These are phyloP conservation scores for Lepraria neglecta DNA, from an alignment of 495 filamentous ascomycete genomes.

Conservation along the genomic window DNA sequence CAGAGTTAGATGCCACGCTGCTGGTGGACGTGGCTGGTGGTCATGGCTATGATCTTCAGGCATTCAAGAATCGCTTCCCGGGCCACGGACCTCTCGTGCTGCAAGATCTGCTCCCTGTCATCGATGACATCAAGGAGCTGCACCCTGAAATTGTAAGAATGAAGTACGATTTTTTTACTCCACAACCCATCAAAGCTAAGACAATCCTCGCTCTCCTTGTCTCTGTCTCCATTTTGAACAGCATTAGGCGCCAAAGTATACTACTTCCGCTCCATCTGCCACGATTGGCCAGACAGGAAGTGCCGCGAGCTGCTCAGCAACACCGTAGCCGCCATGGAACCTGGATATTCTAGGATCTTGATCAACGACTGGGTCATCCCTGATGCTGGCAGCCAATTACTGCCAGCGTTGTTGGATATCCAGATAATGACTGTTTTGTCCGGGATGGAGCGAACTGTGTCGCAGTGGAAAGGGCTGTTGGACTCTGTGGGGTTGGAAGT, in stretches of 20 bases:
- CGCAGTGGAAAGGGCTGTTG: slow-evolving; percentile 26
- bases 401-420: slow-evolving; percentile 27
- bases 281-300: slow-evolving; percentile 42
- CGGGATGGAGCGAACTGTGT: slow-evolving; percentile 29
- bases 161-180: slow-evolving; percentile 31
- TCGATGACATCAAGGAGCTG: slow-evolving; percentile 1
- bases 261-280: slow-evolving; percentile 43
- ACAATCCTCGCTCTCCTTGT: neutral
- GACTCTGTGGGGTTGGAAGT: slow-evolving; percentile 27
- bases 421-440: slow-evolving; percentile 27
- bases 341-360: slow-evolving; percentile 19
- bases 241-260: slow-evolving; percentile 35
- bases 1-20: slow-evolving; percentile 25
- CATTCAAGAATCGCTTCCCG: slow-evolving; percentile 30
- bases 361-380: slow-evolving; percentile 31
- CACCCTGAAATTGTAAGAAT: slow-evolving; percentile 23
- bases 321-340: neutral
- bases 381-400: slow-evolving; percentile 23
- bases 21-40: slow-evolving; percentile 32
- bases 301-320: slow-evolving; percentile 24
- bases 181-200: slow-evolving; percentile 36
- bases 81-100: no score
- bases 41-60: slow-evolving; percentile 24
- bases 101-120: slow-evolving; percentile 24
- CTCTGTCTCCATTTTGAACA: neutral